Base-by-base conservation (phyloP, 2,329 filamentous ascomycete species). In the Aspergillus vadensis region DNA sequence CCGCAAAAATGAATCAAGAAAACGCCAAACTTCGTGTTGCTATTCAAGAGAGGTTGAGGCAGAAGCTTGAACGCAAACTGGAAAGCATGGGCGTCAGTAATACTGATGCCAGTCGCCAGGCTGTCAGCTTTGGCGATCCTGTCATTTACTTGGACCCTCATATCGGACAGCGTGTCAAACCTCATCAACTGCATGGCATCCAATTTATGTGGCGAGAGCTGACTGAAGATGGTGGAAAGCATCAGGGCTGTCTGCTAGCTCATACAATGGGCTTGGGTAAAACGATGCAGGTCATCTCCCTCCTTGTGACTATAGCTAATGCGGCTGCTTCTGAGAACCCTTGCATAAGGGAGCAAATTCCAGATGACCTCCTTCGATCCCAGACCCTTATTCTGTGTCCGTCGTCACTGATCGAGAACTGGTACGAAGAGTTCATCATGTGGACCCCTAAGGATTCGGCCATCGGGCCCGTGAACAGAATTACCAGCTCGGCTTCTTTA, bases 211-310 rank as follows among this genome's bases (percentile, higher is more conserved):
- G 93, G 92, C 88, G 92, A 66, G 89, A 94, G 64, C 80, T 97
- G 48, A 85, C 94, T 5, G 82, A 83, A 32, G 83, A 87, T 58
- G 83, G 87, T 58, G 78, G 82, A 4, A 78, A 80, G 5, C 82
- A 83, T 17, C 88, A 92, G 74, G 92, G 92, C 2, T 96, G 91
- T 70, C 82, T 96, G 12, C 81, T 97, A 19, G 90, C 92, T 5
- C 92, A 97, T 73, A 91, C 91, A 0, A 97, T 97, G 92, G 93
- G 93, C 1, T 78, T 97, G 2, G 92, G 92, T 15, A 97, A 97
- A 78, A 96, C 92, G 0, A 92, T 96, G 88, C 92, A 97, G 77
- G 86, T 92, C 5, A 91, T 97, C 61, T 90, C 91, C 0, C 79
- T 97, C n/a, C 83, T 97, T 5, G 83, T 90, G 15, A 88, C 91